Base-by-base conservation (phyloP, 441 rosid genomes). In the Syzygium syzygioides region DNA sequence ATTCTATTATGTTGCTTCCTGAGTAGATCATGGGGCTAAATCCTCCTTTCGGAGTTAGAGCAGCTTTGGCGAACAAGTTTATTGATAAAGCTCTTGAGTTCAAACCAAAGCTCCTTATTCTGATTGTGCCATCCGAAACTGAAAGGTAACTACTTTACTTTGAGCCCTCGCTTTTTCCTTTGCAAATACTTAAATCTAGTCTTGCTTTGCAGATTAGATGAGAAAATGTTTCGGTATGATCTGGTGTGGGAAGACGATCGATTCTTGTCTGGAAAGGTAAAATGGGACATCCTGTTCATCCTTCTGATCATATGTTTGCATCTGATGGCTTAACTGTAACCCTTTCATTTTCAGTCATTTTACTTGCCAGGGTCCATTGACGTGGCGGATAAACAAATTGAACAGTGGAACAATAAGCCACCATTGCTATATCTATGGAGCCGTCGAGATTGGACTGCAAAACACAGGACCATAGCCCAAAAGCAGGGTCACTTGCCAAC, bases 361-460 rank as follows among this genome's bases (percentile, higher is more conserved):
- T 96, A 98, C 93, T 94, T 98, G 88, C 98, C 97, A 66, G 98
- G 99, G 30, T 96, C 97, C 60, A 87, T 95, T 89, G 94, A 93
- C 92, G 92, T 86, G 54, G 93, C 93, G 87, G 96, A 96, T 92
- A 96, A 95, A 89, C 96, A 94, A 91, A 87, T 96, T 92, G 97
- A 95, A 14, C 95, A 94, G 89, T 94, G 98, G 97, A 96, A 98
- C 88, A 5, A 56, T 60, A 91, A 62, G 57, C 86, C 98, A 9
- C 98, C 98, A 5, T 95, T 93, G 45, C 96, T 96, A 37, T 95
- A 93, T 93, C 98, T 97, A 87, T 97, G 99, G 99, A 97, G 99
- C 88, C 96, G 92, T 85, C 89, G 41, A 41, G 96, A 95, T 90
- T 96, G 93, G 93, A 92, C 90, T 86, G 89, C 83, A 28, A 91